Conservation (phyloP, 495 filamentous ascomycete species). For the Aspergillus olivimuriae region DNA sequence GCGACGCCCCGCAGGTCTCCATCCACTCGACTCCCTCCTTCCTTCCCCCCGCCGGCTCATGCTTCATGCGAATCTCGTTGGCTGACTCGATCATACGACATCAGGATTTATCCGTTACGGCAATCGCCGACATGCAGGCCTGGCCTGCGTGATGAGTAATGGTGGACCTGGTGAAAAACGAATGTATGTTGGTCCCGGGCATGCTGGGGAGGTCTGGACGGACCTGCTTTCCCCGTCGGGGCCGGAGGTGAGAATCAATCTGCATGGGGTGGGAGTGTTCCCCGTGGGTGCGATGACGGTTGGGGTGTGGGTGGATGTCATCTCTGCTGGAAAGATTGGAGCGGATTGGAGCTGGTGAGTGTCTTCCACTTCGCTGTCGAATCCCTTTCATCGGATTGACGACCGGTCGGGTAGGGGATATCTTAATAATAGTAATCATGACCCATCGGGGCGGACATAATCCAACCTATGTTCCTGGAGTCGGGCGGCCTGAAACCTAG, state of each 20-base stretch:
- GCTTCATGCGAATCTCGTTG: not conserved
- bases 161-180: not conserved
- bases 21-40: too few species aligned
- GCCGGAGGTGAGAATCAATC: conserved; percentile 1
- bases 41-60: too few species aligned
- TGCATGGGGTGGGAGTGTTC: conserved; percentile 6
- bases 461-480: too few species aligned
- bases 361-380: too few species aligned
- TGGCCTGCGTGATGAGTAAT: conserved; percentile 9
- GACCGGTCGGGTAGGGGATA: too few species aligned
- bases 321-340: not conserved
- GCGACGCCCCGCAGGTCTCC: not conserved
- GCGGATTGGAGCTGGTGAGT: conserved; percentile 1
- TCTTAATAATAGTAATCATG: not conserved
- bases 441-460: too few species aligned
- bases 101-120: conserved; percentile 12
- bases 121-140: conserved; percentile 7
- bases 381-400: too few species aligned
- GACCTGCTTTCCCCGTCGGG: not conserved
- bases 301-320: conserved; percentile 5
- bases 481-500: too few species aligned
- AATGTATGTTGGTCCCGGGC: conserved; percentile 8
- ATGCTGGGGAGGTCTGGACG: conserved; percentile 5
- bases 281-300: not conserved
- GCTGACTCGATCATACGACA: not conserved